These are phyloP conservation scores for Wakefieldia striispora DNA, from an alignment of 768 basidiomycete species.

Conservation along the genomic window DNA sequence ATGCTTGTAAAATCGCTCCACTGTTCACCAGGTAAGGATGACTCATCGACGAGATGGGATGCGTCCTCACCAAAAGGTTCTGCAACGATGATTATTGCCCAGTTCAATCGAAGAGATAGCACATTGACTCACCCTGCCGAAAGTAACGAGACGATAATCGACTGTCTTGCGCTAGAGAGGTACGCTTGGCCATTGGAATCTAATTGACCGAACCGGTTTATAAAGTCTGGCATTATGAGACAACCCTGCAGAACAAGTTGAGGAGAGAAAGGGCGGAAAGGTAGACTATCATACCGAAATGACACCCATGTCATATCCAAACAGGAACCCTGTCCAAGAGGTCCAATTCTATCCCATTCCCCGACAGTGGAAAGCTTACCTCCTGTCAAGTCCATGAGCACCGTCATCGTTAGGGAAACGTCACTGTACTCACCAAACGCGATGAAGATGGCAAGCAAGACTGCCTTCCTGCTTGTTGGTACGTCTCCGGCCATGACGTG, in stretches of 20 bases:
- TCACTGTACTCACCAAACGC: constrained; percentile 56
- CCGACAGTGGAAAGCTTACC: constrained; percentile 11
- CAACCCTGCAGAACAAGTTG: constrained; percentile 49
- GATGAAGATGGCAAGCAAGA: constrained; percentile 65
- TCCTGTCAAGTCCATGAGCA: constrained; percentile 13
- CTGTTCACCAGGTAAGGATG: constrained; percentile 28
- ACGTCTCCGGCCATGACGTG: constrained; percentile 38
- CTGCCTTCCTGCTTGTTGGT: constrained; percentile 61
- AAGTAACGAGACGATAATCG: constrained; percentile 75
- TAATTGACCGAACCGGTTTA: constrained; percentile 61
- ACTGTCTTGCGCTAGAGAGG: constrained; percentile 63
- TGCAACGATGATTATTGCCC: constrained; percentile 9
- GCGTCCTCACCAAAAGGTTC: constrained; percentile 49
- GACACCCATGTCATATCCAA: constrained; percentile 77
- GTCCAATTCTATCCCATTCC: not conserved
- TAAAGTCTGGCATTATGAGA: constrained; percentile 77
- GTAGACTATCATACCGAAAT: constrained; percentile 51
- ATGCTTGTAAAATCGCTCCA: constrained; percentile 67
- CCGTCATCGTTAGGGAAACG: not conserved
- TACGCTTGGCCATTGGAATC: constrained; percentile 45
- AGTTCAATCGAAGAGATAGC: not conserved
- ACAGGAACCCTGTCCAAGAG: constrained; percentile 49
- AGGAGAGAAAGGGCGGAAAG: constrained; percentile 3
- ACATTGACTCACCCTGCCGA: constrained; percentile 56
- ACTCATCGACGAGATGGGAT: not conserved